phyloP scores from a whole-genome alignment of 768 basidiomycete genomes.

The Sporobolomyces pararoseus region DNA sequence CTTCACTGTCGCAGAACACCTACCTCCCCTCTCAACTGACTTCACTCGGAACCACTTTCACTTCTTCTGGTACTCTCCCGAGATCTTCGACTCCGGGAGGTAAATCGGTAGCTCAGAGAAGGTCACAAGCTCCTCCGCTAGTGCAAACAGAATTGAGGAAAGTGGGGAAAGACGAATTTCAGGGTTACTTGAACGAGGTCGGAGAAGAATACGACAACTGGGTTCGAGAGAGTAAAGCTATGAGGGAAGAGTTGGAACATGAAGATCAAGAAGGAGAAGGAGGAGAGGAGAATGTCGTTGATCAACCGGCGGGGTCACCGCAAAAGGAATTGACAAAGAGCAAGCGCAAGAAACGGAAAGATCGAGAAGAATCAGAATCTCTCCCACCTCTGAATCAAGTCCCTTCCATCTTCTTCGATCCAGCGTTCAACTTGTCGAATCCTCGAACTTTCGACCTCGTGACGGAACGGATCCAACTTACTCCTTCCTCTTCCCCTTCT shows the following conservation, averaged over 20 bases:
- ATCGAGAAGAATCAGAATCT: constrained; percentile 45
- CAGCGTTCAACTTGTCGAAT: constrained; percentile 74
- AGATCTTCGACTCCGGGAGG: constrained; percentile 38
- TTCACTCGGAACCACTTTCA: constrained; percentile 54
- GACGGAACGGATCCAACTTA: constrained; percentile 57
- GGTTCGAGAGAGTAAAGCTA: constrained; percentile 40
- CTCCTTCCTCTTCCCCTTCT: constrained; percentile 19
- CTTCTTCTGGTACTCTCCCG: constrained; percentile 56
- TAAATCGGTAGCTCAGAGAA: constrained; percentile 48
- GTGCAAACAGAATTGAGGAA: constrained; percentile 64
- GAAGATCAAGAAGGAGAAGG: neutral
- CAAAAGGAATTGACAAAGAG: neutral
- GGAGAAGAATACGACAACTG: constrained; percentile 73
- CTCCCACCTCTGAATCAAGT: constrained; percentile 72
- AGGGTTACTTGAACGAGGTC: constrained; percentile 70
- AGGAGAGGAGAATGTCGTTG: no score
- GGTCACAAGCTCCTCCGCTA: constrained; percentile 49
- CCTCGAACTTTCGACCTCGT: constrained; percentile 72
- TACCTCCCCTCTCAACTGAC: constrained; percentile 38
- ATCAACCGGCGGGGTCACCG: neutral
- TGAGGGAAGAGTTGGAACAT: neutral
- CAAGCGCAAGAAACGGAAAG: neutral
- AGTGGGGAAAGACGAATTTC: constrained; percentile 76
- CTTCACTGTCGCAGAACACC: constrained; percentile 54
- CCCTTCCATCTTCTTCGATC: constrained; percentile 74